Evolutionary conservation across 768 basidiomycete species (phyloP), one percentile per base, ranked within the genome.

Genomic region (Leccinellum rugosiceps): DNA sequence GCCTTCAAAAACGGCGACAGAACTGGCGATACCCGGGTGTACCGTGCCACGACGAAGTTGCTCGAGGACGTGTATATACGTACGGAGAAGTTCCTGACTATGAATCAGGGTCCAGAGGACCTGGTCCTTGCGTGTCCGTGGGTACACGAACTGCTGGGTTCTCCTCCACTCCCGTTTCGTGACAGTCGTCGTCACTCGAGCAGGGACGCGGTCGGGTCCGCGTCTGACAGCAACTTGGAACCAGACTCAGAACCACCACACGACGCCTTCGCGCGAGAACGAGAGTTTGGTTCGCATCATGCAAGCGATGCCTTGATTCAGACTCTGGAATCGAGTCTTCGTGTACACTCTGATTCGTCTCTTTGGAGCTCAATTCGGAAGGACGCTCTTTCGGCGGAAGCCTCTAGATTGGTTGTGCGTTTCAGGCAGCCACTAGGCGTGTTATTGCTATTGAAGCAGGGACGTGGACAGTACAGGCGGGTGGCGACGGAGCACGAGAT

Each of bases 121-220:
- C 19, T 66, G 0, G 30, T 65, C 31, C 65, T 67, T 15, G 63
- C 50, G 4, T 66, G 57, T 28, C 63, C 60, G 6, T 66, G 65
- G 65, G 58, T 66, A 7, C 23, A 58, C 38, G 65, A 62, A 21
- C 38, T 66, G 0, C 56, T 59, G 2, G 58, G 31, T 1, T 19
- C 23, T 0, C 11, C 14, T 9, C 38, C 55, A 4, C 14, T 4
- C 8, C 38, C 55, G 3, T 11, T 4, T 34, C 25, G 10, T 44
- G 26, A 23, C 3, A 9, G 23, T n/a, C 23, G 17, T 44, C 38
- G 10, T 26, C 41, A 17, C 23, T 26, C n/a, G 3, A 23, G 9
- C 8, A 11, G 17, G 10, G 41, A 58, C 2, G 15, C 9, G 5
- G 30, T 1, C 19, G 41, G 21, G 7, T 51, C 58, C 5, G 1